phyloP scores from a whole-genome alignment of 306 rosid genomes.

The Hylodesmum podocarpum region DNA sequence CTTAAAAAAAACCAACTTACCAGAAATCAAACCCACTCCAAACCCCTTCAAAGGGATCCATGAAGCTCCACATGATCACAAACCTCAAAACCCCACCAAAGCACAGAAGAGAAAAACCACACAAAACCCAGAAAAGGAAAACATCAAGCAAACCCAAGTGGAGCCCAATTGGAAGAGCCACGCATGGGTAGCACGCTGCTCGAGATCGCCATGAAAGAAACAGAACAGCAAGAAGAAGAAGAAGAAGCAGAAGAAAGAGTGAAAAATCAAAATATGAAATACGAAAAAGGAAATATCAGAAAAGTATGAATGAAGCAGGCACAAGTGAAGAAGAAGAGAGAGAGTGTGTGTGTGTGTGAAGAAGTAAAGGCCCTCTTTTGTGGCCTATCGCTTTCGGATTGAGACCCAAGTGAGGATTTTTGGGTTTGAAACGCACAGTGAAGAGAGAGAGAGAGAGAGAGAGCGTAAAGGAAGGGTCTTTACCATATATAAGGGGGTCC shows the following conservation, averaged over 20 bases:
- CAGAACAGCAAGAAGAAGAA: conserved; percentile 1
- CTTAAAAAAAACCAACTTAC: conserved; percentile 3
- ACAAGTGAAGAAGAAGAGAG: too few species aligned
- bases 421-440: conserved; percentile 42
- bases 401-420: conserved; percentile 47
- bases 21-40: conserved; percentile 32
- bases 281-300: too few species aligned
- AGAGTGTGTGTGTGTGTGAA: too few species aligned
- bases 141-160: conserved; percentile 12
- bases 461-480: conserved; percentile 26
- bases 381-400: conserved; percentile 62
- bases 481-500: conserved; percentile 58
- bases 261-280: background rate
- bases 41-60: conserved; percentile 32
- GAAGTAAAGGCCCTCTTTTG: conserved; percentile 44
- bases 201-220: conserved; percentile 53
- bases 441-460: conserved; percentile 21
- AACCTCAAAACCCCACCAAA: conserved; percentile 33
- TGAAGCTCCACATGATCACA: conserved; percentile 10
- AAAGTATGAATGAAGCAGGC: conserved; percentile 15
- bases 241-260: background rate
- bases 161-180: conserved; percentile 10
- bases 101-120: too few species aligned
- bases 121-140: conserved; percentile 1
- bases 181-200: conserved; percentile 17